Percentiles rank a stretch among this genome's conserved stretches.
Evolutionary conservation across 2,329 filamentous ascomycete genomes (phyloP).

Genomic region (Pleochaeta shiraiana): DNA sequence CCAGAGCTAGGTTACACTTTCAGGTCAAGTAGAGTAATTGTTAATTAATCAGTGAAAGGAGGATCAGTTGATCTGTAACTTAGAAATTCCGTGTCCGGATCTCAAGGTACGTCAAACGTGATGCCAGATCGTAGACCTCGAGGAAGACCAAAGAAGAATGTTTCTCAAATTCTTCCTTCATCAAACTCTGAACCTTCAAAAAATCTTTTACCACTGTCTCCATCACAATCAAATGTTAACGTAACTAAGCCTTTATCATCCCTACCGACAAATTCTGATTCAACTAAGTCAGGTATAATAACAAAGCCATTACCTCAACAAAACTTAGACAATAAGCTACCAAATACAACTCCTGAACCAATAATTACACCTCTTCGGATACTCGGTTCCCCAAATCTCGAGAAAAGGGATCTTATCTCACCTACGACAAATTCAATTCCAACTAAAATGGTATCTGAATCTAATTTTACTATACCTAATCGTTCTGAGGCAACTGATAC

Average conservation of each 20-base stretch:
- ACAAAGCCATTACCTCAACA: no score
- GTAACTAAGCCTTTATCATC: not conserved
- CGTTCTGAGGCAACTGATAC: not conserved
- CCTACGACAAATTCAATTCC: not conserved
- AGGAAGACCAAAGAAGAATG: not conserved
- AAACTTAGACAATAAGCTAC: no score
- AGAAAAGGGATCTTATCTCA: not conserved
- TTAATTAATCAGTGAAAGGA: not conserved
- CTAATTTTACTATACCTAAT: not conserved
- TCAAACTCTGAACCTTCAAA: not conserved
- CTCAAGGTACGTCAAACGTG: not conserved
- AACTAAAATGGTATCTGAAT: not conserved
- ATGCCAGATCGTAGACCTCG: not conserved
- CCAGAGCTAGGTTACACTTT: not conserved
- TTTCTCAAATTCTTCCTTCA: not conserved
- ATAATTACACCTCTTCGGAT: not conserved
- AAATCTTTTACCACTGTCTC: not conserved
- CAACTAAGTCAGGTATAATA: no score
- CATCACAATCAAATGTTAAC: not conserved
- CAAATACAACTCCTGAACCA: not conserved
- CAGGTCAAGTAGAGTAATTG: slow-evolving; percentile 2
- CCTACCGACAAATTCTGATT: not conserved
- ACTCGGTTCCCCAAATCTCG: not conserved
- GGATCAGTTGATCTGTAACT: not conserved
- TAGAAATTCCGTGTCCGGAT: not conserved